Conservation (phyloP, 495 filamentous ascomycete genomes). For the Lepraria neglecta region DNA sequence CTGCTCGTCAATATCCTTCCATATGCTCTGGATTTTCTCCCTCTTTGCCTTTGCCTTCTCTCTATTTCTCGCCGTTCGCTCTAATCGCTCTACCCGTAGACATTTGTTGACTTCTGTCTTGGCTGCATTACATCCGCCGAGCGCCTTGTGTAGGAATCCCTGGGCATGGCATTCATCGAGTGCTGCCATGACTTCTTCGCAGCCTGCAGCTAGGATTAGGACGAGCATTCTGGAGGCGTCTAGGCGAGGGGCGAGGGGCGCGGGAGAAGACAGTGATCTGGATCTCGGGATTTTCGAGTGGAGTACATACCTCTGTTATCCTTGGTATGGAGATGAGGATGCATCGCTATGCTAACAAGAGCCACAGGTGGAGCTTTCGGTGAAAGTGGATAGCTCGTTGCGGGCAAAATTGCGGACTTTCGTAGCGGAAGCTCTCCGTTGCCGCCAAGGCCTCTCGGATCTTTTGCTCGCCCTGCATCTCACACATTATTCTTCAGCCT, state of each 20-base stretch:
- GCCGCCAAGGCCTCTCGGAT: not conserved
- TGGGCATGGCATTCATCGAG: conserved; percentile 93
- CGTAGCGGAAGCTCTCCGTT: conserved; percentile 9
- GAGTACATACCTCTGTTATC: conserved; percentile 67
- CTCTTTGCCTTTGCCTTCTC: conserved; percentile 62
- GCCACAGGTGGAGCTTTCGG: not conserved
- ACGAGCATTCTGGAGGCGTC: conserved; percentile 5
- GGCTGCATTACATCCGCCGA: conserved; percentile 82
- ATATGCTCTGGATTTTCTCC: conserved; percentile 60
- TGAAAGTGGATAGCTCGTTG: not conserved
- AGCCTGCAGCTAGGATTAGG: conserved; percentile 49
- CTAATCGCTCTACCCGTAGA: conserved; percentile 67
- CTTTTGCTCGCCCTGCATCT: not conserved
- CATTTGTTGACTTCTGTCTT: conserved; percentile 79
- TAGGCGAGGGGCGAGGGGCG: not conserved
- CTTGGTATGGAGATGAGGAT: conserved; percentile 91
- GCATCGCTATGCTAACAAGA: conserved; percentile 51
- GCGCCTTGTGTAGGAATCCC: conserved; percentile 81
- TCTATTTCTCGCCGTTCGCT: conserved; percentile 70
- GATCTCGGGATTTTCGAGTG: not conserved
- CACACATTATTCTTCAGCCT: not conserved
- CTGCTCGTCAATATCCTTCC: conserved; percentile 79
- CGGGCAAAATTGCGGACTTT: not conserved
- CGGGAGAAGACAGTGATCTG: not conserved
- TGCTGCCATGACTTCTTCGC: conserved; percentile 84